Evolutionary conservation across 352 stramenopile genomes (phyloP).

Genomic region (Globisporangium middletonii): DNA sequence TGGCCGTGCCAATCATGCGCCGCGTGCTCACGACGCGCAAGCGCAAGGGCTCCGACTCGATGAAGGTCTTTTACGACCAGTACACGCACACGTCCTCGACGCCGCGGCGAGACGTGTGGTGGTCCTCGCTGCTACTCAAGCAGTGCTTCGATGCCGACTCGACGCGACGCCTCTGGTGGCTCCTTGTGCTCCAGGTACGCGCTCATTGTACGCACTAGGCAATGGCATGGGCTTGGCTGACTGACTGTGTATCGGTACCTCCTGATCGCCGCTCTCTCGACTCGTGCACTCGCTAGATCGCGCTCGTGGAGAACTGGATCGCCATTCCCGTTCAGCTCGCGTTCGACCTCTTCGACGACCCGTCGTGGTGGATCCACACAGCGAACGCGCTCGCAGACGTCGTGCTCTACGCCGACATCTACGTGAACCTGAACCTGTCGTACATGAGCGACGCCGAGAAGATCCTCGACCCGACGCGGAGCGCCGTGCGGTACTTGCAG

Average conservation of each 20-base stretch:
- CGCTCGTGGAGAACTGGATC: constrained; percentile 37
- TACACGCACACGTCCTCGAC: constrained; percentile 6
- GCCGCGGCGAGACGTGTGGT: constrained; percentile 3
- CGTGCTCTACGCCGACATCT: constrained; percentile 30
- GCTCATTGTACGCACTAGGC: background rate
- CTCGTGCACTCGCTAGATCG: constrained; percentile 1
- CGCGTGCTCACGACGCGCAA: constrained; percentile 17
- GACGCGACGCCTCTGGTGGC: constrained; percentile 34
- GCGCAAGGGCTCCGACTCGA: constrained; percentile 7
- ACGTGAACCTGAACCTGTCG: constrained; percentile 57
- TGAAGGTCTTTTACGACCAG: constrained; percentile 15
- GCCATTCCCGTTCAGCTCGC: constrained; percentile 44
- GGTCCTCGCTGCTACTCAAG: constrained; percentile 16
- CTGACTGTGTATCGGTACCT: background rate
- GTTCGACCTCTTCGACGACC: constrained; percentile 37
- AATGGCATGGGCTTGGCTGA: background rate
- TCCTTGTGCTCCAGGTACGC: constrained; percentile 26
- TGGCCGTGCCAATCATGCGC: constrained; percentile 5
- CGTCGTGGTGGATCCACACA: constrained; percentile 22
- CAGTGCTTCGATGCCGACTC: constrained; percentile 52
- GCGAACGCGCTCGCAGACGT: constrained; percentile 28
- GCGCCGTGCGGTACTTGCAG: constrained; percentile 30
- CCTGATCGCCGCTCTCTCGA: background rate
- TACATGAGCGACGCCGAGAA: constrained; percentile 48
- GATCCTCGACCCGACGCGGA: constrained; percentile 36